phyloP scores from a whole-genome alignment of 345 rosid genomes.

The Boechera divaricarpa region DNA sequence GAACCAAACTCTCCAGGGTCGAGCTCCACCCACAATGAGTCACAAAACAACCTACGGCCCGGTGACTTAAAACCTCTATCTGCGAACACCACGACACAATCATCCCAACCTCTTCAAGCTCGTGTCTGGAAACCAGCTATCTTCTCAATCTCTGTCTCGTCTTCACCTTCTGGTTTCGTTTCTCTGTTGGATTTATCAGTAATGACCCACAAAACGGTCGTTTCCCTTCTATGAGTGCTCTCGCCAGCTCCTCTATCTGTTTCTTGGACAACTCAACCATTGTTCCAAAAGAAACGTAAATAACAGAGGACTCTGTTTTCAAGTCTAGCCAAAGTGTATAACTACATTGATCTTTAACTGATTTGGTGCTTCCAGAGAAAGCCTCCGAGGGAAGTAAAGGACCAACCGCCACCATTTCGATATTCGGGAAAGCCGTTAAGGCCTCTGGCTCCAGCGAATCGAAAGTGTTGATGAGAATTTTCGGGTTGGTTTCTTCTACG shows the following conservation, averaged over 20 bases:
- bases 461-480: conserved; percentile 56
- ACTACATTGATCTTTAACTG: conserved; percentile 13
- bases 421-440: conserved; percentile 29
- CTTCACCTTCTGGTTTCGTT: conserved; percentile 30
- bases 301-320: conserved; percentile 55
- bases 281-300: conserved; percentile 75
- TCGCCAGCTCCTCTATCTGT: conserved; percentile 56
- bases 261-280: conserved; percentile 46
- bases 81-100: conserved; percentile 74
- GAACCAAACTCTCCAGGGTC: conserved; percentile 59
- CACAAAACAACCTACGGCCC: conserved; percentile 62
- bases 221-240: conserved; percentile 41
- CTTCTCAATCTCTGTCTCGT: conserved; percentile 24
- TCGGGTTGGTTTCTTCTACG: conserved; percentile 43
- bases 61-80: conserved; percentile 60
- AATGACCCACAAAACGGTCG: conserved; percentile 62
- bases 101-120: conserved; percentile 58
- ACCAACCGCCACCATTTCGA: conserved; percentile 44
- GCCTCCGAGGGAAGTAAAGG: conserved; percentile 46
- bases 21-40: conserved; percentile 89
- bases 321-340: conserved; percentile 57
- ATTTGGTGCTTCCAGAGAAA: conserved; percentile 9
- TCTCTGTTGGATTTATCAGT: conserved; percentile 45
- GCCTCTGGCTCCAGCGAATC: conserved; percentile 53
- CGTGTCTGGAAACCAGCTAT: conserved; percentile 40